Conservation (phyloP, 1,284 basidiomycete species). For the Jaminaea rosea region DNA sequence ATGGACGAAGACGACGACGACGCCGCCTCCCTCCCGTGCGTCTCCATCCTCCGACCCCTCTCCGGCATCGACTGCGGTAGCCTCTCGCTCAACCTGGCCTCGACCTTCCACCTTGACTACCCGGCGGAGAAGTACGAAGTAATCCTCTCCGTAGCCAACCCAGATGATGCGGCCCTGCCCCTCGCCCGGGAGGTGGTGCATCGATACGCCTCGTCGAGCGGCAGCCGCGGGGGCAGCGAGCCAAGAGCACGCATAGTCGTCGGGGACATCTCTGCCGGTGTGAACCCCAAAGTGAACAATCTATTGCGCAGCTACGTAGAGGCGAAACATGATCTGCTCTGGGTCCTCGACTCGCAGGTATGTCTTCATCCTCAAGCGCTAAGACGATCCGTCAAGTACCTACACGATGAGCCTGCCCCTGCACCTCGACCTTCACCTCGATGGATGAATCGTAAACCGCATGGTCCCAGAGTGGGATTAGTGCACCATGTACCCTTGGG, state of each 20-base stretch:
- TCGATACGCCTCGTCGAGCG: slow-evolving; percentile 29
- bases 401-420: slow-evolving; percentile 28
- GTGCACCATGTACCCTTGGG: slow-evolving; percentile 96
- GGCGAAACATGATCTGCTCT: slow-evolving; percentile 80
- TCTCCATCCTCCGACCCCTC: slow-evolving; percentile 41
- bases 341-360: slow-evolving; percentile 93
- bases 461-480: slow-evolving; percentile 57
- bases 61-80: slow-evolving; percentile 42
- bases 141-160: slow-evolving; percentile 36
- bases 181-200: slow-evolving; percentile 30
- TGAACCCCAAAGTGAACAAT: slow-evolving; percentile 98
- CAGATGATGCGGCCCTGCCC: slow-evolving; percentile 32
- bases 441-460: slow-evolving; percentile 17
- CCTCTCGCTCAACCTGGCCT: slow-evolving; percentile 31
- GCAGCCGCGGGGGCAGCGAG: slow-evolving; percentile 29
- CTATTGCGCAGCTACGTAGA: slow-evolving; percentile 68
- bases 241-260: neutral
- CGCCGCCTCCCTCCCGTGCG: slow-evolving; percentile 41
- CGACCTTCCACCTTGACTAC: slow-evolving; percentile 40
- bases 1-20: slow-evolving; percentile 63
- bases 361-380: slow-evolving; percentile 70
- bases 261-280: slow-evolving; percentile 57
- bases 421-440: slow-evolving; percentile 27
- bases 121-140: slow-evolving; percentile 35
- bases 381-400: slow-evolving; percentile 44